Evolutionary conservation across 805 yeast species (phyloP).

Genomic region (Trichomonascus vanleenenianus): DNA sequence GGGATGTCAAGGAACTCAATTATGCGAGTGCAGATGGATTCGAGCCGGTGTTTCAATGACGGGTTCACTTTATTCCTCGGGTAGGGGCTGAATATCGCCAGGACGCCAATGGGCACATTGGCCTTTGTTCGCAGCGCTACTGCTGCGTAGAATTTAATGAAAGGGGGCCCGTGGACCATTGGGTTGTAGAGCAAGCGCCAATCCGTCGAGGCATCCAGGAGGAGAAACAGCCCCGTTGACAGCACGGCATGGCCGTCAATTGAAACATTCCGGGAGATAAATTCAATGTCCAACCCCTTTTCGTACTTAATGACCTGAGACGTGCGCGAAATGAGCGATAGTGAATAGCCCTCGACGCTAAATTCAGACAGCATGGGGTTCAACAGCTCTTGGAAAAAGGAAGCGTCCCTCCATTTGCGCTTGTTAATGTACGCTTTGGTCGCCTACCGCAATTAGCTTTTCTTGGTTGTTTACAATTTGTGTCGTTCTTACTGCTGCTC

Average conservation of each 20-base stretch:
- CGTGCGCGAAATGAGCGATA: conserved; percentile 47
- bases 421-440: conserved; percentile 12
- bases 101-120: conserved; percentile 45
- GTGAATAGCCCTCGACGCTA: conserved; percentile 44
- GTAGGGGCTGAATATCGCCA: conserved; percentile 48
- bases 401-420: conserved; percentile 24
- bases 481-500: conserved; percentile 37
- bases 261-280: conserved; percentile 47
- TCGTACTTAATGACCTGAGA: conserved; percentile 45
- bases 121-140: conserved; percentile 41
- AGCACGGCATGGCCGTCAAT: conserved; percentile 64
- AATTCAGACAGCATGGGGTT: conserved; percentile 34
- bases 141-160: conserved; percentile 55
- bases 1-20: conserved; percentile 10
- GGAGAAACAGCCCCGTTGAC: conserved; percentile 45
- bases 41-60: conserved; percentile 11
- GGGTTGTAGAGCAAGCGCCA: conserved; percentile 66
- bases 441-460: not conserved
- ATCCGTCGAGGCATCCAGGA: conserved; percentile 55
- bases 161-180: conserved; percentile 53
- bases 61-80: conserved; percentile 13
- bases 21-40: conserved; percentile 11
- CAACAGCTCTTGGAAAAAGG: conserved; percentile 34
- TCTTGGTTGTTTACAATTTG: no score
- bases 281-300: conserved; percentile 39